Base-by-base conservation (phyloP, 2,329 filamentous ascomycete species). In the Septoria linicola region DNA sequence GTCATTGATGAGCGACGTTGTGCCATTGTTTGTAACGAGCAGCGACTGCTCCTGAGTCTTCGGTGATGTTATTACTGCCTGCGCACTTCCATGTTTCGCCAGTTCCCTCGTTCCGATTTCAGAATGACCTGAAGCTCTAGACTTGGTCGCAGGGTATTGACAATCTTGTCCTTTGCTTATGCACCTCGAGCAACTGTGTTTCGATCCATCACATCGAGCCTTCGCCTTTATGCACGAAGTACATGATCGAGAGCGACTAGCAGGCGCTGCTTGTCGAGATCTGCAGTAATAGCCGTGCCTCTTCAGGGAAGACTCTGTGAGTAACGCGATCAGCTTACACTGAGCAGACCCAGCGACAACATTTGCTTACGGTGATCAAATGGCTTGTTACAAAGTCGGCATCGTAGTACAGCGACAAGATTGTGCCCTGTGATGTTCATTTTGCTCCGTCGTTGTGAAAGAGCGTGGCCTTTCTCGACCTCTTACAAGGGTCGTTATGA, bases 241-340 rank as follows among this genome's bases (percentile, higher is more conserved):
- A 59, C 72, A 74, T 40, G 72, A 72, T 30, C 57, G 40, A n/a
- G 13, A 10, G 2, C 40, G 40, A 6, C 14, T 30, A 16, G 23
- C 23, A 14, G 23, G 11, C 8, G 3, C 37, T 14, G 11, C 37
- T n/a, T 20, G 67, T 54, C 70, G 63, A 60, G 71, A 72, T 16
- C 72, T 71, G 57, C 72, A 75, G 35, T 75, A 74, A 54, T 74
- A 75, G 37, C 68, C 68, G 64, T 75, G 72, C 62, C 73, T 70
- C 58, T 73, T 74, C 51, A 73, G 53, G 8, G 72, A 72, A 7
- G 72, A 67, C 17, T 41, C 34, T 41, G 10, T 6, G 5, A 17
- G 14, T 10, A 10, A 7, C 21, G n/a, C 14, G 17, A 11, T 25
- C 17, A 41, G 37, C n/a, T 41, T 19, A 41, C 3, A 20, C 4